Evolutionary conservation across 305 asterid species (phyloP).

Genomic region (Rubia balearica): DNA sequence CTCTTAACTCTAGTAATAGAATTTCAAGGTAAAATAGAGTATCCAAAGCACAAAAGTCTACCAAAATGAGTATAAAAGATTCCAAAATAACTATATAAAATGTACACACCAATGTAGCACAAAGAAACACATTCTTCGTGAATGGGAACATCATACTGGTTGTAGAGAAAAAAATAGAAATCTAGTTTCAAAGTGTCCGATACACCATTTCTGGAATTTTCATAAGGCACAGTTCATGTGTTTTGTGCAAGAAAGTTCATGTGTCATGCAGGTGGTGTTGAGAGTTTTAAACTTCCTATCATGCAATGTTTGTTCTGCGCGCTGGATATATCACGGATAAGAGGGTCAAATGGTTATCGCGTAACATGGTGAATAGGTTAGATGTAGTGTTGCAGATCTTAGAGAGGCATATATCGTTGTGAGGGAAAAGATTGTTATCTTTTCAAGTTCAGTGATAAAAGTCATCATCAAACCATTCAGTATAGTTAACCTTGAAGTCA

Average conservation of each 20-base stretch:
- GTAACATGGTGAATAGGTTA: constrained; percentile 87
- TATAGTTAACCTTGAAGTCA: too few species aligned
- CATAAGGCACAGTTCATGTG: constrained; percentile 59
- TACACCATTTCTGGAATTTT: constrained; percentile 60
- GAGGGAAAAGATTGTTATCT: constrained; percentile 79
- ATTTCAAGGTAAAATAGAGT: too few species aligned
- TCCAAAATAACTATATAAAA: too few species aligned
- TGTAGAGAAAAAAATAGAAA: too few species aligned
- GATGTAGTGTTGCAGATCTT: constrained; percentile 83
- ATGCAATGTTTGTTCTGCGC: constrained; percentile 59
- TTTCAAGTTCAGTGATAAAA: too few species aligned
- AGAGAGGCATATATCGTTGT: constrained; percentile 66
- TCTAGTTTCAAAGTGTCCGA: constrained; percentile 80
- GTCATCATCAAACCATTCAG: too few species aligned
- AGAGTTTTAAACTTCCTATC: constrained; percentile 74
- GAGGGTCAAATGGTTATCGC: constrained; percentile 97
- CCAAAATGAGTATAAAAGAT: too few species aligned
- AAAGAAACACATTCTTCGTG: constrained; percentile 60
- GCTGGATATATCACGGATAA: constrained; percentile 88
- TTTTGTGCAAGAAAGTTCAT: constrained; percentile 75
- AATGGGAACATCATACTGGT: constrained; percentile 85
- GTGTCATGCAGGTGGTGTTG: constrained; percentile 91
- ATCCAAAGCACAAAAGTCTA: too few species aligned
- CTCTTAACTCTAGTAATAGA: too few species aligned
- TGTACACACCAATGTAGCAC: too few species aligned